Evolutionary conservation across 2,329 filamentous ascomycete species (phyloP), one percentile per base, ranked within the genome.

Genomic region (Tolypocladium ophioglossoides): DNA sequence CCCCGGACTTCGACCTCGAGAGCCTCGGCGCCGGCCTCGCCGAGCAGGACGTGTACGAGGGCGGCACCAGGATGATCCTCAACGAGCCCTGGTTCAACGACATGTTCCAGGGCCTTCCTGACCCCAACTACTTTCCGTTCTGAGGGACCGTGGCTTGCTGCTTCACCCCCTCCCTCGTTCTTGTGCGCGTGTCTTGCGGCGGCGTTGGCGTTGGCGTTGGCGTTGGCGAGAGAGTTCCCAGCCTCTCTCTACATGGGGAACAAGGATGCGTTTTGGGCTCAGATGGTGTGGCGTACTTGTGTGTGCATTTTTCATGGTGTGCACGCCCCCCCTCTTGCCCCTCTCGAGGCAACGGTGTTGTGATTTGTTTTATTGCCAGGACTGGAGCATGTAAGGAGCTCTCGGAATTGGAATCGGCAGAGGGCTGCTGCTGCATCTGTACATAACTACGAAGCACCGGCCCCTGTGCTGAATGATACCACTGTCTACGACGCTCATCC

Each of bases 61-160:
- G 70, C 18, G 67, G 67, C 10, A 63, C 70, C 51, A 63, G 66
- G 37, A 69, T 68, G 56, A 64, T 70, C 52, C 62, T 73, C 51
- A 65, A 68, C 54, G 72, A 75, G 54, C 68, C 70, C 16, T 74
- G 72, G 67, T 67, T 73, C 54, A 69, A 62, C 10, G 66, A 68
- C 50, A 64, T 68, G 54, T 69, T 73, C 24, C 66, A 69, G 49
- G 65, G 64, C 14, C 58, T 72, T 27, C 69, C 67, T 1, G 65
- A 68, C 32, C 57, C 60, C 16, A 64, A 64, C 51, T 64, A 69
- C 53, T 70, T 73, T 58, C 63, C 64, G n/a, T 68, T 70, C 55
- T 70, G 53, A 64, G 22, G 8, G 14, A 3, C 46, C 12, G 7
- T 11, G 20, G 16, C 24, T 22, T 38, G 20, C 34, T 16, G 18